Evolutionary conservation across 495 filamentous ascomycete species (phyloP).

Genomic region (Aspergillus diversus): DNA sequence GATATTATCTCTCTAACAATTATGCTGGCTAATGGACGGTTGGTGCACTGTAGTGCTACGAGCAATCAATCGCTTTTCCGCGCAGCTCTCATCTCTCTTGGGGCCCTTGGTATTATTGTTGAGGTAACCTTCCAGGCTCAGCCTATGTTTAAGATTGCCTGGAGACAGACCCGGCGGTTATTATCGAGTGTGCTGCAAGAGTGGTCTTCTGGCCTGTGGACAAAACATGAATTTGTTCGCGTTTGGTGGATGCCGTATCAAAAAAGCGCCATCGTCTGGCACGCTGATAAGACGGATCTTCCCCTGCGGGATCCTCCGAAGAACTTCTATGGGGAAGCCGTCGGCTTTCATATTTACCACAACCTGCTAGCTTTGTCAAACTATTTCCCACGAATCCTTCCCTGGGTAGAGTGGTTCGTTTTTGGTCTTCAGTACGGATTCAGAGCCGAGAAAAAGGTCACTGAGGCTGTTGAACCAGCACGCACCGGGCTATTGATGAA

Average conservation of each 20-base stretch:
- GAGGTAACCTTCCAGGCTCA: slow-evolving; percentile 84
- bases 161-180: slow-evolving; percentile 77
- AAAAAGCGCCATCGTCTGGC: slow-evolving; percentile 83
- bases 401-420: slow-evolving; percentile 89
- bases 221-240: slow-evolving; percentile 79
- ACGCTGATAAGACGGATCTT: slow-evolving; percentile 72
- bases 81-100: slow-evolving; percentile 83
- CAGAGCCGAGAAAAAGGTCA: slow-evolving; percentile 60
- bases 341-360: slow-evolving; percentile 90
- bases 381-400: slow-evolving; percentile 78
- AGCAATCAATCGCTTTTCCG: slow-evolving; percentile 81
- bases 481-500: slow-evolving; percentile 88
- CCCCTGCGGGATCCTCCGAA: slow-evolving; percentile 48
- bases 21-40: slow-evolving; percentile 80
- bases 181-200: slow-evolving; percentile 66
- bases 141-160: slow-evolving; percentile 76
- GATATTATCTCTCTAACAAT: slow-evolving; percentile 72
- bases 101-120: slow-evolving; percentile 86
- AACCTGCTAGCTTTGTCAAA: slow-evolving; percentile 77
- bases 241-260: slow-evolving; percentile 98
- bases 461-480: slow-evolving; percentile 75
- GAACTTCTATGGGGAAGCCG: slow-evolving; percentile 76
- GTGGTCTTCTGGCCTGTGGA: slow-evolving; percentile 83
- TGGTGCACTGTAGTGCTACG: slow-evolving; percentile 69
- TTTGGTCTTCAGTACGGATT: slow-evolving; percentile 97